Conservation (phyloP, 495 filamentous ascomycete species). For the Neurospora sublineolata region DNA sequence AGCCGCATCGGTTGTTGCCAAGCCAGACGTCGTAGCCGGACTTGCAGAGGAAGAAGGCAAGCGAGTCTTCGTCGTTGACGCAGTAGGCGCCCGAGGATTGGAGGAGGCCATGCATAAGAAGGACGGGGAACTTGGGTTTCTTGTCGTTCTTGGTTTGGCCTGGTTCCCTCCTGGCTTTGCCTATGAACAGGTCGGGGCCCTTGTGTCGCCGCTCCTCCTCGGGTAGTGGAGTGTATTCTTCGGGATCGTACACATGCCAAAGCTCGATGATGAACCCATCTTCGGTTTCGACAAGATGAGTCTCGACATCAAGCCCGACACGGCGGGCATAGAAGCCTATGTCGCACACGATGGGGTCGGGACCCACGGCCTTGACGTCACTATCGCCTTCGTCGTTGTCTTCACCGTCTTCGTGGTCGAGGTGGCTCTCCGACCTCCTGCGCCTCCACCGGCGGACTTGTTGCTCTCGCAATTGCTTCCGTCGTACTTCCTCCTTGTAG, state of each 20-base stretch:
- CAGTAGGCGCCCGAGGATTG: slow-evolving; percentile 86
- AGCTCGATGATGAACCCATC: slow-evolving; percentile 85
- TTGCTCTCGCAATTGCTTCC: slow-evolving; percentile 40
- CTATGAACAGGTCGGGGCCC: slow-evolving; percentile 31
- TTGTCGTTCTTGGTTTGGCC: slow-evolving; percentile 19
- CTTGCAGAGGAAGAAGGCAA: slow-evolving; percentile 89
- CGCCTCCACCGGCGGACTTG: slow-evolving; percentile 51
- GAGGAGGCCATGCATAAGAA: slow-evolving; percentile 79
- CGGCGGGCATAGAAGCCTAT: slow-evolving; percentile 78
- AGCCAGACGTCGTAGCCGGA: slow-evolving; percentile 95
- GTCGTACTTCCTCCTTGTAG: slow-evolving; percentile 49
- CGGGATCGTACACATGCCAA: slow-evolving; percentile 83
- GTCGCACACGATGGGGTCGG: slow-evolving; percentile 67
- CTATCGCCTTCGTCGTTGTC: slow-evolving; percentile 22
- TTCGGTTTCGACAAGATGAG: slow-evolving; percentile 79
- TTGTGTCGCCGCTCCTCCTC: slow-evolving; percentile 27
- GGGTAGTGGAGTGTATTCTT: slow-evolving; percentile 44
- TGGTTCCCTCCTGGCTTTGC: slow-evolving; percentile 2
- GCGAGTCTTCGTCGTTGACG: slow-evolving; percentile 75
- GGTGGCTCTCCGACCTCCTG: slow-evolving; percentile 18
- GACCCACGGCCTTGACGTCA: slow-evolving; percentile 65
- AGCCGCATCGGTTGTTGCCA: slow-evolving; percentile 88
- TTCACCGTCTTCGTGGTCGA: slow-evolving; percentile 21
- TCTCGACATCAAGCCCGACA: slow-evolving; percentile 80
- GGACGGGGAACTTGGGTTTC: slow-evolving; percentile 69